Evolutionary conservation across 805 yeast species (phyloP).

Genomic region (Metschnikowia kunwiensis): DNA sequence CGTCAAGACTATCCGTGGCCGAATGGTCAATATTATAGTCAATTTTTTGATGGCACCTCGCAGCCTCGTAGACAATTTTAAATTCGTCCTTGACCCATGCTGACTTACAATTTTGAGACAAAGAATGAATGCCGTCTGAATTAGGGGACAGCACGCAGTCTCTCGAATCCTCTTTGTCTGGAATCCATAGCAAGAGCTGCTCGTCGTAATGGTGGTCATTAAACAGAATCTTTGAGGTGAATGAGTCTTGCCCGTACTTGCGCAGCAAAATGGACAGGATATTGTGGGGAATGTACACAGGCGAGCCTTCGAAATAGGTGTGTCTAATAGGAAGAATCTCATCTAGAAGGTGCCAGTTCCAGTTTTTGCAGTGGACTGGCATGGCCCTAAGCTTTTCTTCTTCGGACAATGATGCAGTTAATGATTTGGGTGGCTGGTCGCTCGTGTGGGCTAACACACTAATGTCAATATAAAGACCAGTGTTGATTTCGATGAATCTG

Average conservation of each 20-base stretch:
- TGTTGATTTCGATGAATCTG: conserved; percentile 30
- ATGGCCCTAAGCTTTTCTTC: conserved; percentile 12
- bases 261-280: conserved; percentile 28
- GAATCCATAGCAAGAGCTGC: conserved; percentile 48
- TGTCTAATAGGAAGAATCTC: conserved; percentile 36
- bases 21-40: conserved; percentile 25
- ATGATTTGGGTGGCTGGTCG: conserved; percentile 10
- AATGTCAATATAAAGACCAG: conserved; percentile 33
- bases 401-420: conserved; percentile 3
- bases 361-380: conserved; percentile 37
- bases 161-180: conserved; percentile 35
- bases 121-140: conserved; percentile 34
- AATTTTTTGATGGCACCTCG: conserved; percentile 23
- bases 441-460: conserved; percentile 16
- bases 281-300: conserved; percentile 35
- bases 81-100: conserved; percentile 33
- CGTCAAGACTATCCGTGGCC: conserved; percentile 22
- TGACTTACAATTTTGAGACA: conserved; percentile 19
- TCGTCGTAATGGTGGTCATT: conserved; percentile 36
- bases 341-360: conserved; percentile 38
- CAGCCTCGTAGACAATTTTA: conserved; percentile 25
- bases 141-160: conserved; percentile 29
- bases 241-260: conserved; percentile 32
- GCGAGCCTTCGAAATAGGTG: conserved; percentile 36
- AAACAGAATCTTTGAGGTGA: conserved; percentile 27